Evolutionary conservation across 768 basidiomycete species (phyloP), one percentile per base, ranked within the genome.

Genomic region (Psilocybe tampanensis): DNA sequence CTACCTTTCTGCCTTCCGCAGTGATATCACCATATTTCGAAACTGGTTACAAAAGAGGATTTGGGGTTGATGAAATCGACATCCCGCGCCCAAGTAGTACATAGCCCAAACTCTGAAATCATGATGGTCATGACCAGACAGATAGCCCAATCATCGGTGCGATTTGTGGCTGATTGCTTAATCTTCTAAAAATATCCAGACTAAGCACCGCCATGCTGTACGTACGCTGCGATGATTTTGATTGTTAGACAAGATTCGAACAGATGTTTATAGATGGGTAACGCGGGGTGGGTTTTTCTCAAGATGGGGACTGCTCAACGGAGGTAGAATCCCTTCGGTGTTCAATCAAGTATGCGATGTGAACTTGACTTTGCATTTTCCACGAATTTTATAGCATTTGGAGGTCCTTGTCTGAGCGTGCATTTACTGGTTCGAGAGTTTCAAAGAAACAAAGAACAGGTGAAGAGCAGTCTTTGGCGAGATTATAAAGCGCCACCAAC

Each of bases 291-390:
- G 29, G 47, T 29, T 29, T 29, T 29, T 29, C 18, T 18, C 18
- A 23, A 26, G 26, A 48, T 11, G 26, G 11, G 21, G 26, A 32
- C n/a, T 48, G n/a, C 19, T 32, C 47, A 32, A 48, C 47, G 44
- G 44, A 45, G 47, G 26, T 32, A 29, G 24, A 18, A 32, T n/a
- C n/a, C 24, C 24, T 8, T 48, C 47, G 47, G 47, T 29, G 9
- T 48, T 48, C 47, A 48, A 32, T 48, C 19, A 48, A 48, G 29
- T 48, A 9, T 29, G 26, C 47, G 47, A 11, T 48, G 47, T 48
- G 24, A 48, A 45, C 21, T 21, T 18, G 17, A 33, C 32, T 13
- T 32, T 48, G 47, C 4, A 47, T 26, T 23, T 33, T n/a, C n/a
- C 13, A 48, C 47, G 47, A 33, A 29, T n/a, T 48, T 18, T n/a